These are phyloP conservation scores for Penium margaritaceum DNA, from an alignment of 139 green algal genomes.

Conservation along the genomic window DNA sequence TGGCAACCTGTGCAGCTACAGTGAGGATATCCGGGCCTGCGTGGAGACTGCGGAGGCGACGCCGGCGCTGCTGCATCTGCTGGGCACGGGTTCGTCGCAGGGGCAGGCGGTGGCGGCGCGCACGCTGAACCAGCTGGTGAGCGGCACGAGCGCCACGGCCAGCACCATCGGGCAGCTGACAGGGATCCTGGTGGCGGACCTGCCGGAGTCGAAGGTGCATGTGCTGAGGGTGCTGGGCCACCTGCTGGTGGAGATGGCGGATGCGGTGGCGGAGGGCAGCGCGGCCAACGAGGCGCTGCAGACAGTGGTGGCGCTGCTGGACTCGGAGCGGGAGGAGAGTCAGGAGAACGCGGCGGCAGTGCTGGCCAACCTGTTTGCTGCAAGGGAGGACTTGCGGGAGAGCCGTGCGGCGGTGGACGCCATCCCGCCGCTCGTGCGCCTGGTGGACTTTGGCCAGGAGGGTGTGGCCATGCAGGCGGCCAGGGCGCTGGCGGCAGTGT, in stretches of 20 bases:
- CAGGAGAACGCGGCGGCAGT: slow-evolving; percentile 35
- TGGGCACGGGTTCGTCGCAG: slow-evolving; percentile 18
- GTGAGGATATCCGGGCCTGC: slow-evolving; percentile 35
- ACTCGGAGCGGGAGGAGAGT: slow-evolving; percentile 22
- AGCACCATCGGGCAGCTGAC: slow-evolving; percentile 34
- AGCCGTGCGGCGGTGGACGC: slow-evolving; percentile 9
- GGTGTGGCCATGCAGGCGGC: slow-evolving; percentile 37
- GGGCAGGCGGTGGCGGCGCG: slow-evolving; percentile 17
- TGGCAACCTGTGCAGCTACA: slow-evolving; percentile 29
- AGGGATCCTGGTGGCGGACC: slow-evolving; percentile 30
- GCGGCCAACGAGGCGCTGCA: slow-evolving; percentile 34
- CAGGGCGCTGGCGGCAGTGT: slow-evolving; percentile 23
- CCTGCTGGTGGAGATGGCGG: slow-evolving; percentile 26
- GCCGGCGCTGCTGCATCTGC: slow-evolving; percentile 20
- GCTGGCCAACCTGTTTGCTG: slow-evolving; percentile 39
- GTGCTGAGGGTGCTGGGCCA: slow-evolving; percentile 37
- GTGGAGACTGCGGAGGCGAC: slow-evolving; percentile 36
- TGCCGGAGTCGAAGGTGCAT: slow-evolving; percentile 32
- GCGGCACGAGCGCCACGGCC: slow-evolving; percentile 2
- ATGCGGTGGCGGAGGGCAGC: slow-evolving; percentile 17
- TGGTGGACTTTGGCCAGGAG: slow-evolving; percentile 27
- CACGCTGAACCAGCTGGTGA: slow-evolving; percentile 23
- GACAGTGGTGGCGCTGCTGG: slow-evolving; percentile 24
- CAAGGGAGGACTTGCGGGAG: slow-evolving; percentile 32
- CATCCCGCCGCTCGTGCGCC: slow-evolving; percentile 26